Conservation (phyloP, 306 rosid genomes). For the Hylodesmum podocarpum region DNA sequence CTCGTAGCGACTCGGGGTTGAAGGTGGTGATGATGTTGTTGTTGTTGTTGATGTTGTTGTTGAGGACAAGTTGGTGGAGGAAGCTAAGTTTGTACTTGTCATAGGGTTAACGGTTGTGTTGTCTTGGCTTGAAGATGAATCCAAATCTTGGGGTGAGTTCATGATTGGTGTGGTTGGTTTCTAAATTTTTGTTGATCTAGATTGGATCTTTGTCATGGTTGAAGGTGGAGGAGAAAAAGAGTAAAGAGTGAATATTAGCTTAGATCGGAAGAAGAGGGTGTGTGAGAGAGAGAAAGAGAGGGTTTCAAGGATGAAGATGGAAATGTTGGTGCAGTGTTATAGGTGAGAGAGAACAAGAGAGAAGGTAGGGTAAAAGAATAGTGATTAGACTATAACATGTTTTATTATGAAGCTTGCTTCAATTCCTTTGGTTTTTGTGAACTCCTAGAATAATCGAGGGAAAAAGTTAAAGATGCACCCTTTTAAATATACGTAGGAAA, state of each 20-base stretch:
- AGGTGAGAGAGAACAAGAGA: constrained; percentile 9
- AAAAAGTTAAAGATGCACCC: no score
- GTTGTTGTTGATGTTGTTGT: neutral
- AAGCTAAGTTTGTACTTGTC: neutral
- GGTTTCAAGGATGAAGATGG: constrained; percentile 2
- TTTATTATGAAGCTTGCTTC: constrained; percentile 23
- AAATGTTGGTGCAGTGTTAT: constrained; percentile 25
- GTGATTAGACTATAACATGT: constrained; percentile 20
- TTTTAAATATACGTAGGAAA: no score
- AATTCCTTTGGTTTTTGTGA: constrained; percentile 45
- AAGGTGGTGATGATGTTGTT: constrained; percentile 18
- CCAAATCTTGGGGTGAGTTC: constrained; percentile 60
- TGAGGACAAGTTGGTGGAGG: neutral
- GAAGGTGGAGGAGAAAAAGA: neutral
- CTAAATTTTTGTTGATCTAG: constrained; percentile 16
- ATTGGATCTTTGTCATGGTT: constrained; percentile 19
- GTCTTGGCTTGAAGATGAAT: constrained; percentile 33
- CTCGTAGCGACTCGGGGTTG: constrained; percentile 62
- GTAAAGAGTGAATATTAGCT: neutral
- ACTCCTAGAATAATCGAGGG: constrained; percentile 48
- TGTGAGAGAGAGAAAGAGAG: neutral
- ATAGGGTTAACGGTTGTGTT: neutral
- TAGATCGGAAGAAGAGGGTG: neutral
- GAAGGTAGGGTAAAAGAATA: constrained; percentile 41
- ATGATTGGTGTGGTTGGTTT: neutral